Evolutionary conservation across 768 basidiomycete genomes (phyloP).

Genomic region (Tricholomella constricta): DNA sequence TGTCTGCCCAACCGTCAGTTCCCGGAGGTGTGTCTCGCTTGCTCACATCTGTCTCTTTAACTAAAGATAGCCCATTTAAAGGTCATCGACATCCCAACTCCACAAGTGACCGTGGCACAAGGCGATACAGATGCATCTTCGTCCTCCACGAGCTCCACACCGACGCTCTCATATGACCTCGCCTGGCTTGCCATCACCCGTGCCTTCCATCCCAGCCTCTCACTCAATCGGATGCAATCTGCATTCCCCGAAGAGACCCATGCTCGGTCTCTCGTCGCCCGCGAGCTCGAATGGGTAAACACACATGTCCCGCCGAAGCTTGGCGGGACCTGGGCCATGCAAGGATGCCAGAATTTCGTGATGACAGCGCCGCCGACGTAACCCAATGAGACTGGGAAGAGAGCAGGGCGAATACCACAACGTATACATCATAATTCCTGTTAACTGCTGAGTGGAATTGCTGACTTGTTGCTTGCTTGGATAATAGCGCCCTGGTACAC

Average conservation of each 20-base stretch:
- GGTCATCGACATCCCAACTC: conserved; percentile 66
- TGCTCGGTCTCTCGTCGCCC: conserved; percentile 53
- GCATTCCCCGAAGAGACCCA: conserved; percentile 61
- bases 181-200: conserved; percentile 95
- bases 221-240: conserved; percentile 47
- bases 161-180: conserved; percentile 68
- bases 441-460: conserved; percentile 31
- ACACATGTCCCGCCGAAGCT: conserved; percentile 48
- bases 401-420: conserved; percentile 21
- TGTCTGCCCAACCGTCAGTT: conserved; percentile 77
- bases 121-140: not conserved
- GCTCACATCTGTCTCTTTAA: not conserved
- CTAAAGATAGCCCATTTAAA: conserved; percentile 26
- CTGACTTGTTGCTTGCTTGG: conserved; percentile 1
- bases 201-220: conserved; percentile 81
- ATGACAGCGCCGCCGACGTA: conserved; percentile 56
- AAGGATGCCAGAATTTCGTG: conserved; percentile 65
- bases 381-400: conserved; percentile 31
- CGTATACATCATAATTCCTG: conserved; percentile 34
- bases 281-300: conserved; percentile 69
- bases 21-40: conserved; percentile 60
- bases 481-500: conserved; percentile 70
- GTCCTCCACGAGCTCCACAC: not conserved
- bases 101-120: conserved; percentile 15
- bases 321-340: conserved; percentile 41